A percentile compares a stretch with the other conserved stretches of the same genome.
phyloP scores from a whole-genome alignment of 139 green algal species.

The Coelastrella sp. region DNA sequence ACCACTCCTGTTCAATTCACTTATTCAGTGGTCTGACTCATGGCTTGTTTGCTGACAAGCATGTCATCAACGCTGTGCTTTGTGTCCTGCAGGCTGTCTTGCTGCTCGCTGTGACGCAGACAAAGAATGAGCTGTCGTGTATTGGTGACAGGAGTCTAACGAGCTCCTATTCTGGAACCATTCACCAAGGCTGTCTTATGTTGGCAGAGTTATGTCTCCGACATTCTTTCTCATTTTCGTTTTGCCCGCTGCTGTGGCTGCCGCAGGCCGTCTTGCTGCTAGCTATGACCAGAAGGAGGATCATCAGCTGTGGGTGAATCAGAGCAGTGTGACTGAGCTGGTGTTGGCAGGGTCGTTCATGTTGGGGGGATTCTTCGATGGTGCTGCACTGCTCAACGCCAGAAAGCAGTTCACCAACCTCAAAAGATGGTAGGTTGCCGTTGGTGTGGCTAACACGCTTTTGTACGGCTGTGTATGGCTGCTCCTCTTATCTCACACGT shows the following conservation, averaged over 20 bases:
- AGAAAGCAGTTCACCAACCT: neutral
- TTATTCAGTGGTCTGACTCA: no score
- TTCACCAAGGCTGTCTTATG: no score
- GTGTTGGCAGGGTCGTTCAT: slow-evolving; percentile 9
- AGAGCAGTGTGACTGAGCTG: neutral
- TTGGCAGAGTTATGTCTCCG: no score
- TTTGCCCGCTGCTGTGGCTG: neutral
- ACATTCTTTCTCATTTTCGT: neutral
- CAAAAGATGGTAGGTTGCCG: neutral
- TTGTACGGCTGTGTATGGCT: neutral
- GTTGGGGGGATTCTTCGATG: slow-evolving; percentile 19
- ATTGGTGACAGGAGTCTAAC: no score
- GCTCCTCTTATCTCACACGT: neutral
- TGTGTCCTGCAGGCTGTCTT: no score
- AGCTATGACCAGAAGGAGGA: slow-evolving; percentile 35
- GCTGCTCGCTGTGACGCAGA: no score
- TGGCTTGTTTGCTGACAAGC: no score
- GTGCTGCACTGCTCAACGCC: slow-evolving; percentile 1
- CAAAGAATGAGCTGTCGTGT: no score
- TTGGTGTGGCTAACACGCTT: neutral
- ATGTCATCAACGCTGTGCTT: no score
- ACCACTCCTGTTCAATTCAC: no score
- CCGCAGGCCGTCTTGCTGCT: neutral
- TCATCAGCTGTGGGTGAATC: slow-evolving; percentile 29
- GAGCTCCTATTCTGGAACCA: no score